phyloP scores from a whole-genome alignment of 306 rosid genomes.

The Prunus mongolica region DNA sequence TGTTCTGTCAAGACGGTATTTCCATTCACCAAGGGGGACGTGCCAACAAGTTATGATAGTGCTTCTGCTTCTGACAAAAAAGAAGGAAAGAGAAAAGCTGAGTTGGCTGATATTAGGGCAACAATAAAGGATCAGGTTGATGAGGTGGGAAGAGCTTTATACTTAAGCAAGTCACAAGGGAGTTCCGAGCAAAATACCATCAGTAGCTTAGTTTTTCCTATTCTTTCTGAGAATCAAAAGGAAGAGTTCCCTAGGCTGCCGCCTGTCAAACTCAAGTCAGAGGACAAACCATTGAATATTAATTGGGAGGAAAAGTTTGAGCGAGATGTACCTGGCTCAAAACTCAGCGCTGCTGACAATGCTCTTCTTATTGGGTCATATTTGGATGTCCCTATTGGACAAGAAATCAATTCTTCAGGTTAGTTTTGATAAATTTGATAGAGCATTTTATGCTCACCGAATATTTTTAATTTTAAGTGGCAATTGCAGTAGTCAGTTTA shows the following conservation, averaged over 20 bases:
- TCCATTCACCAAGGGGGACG: slow-evolving; percentile 64
- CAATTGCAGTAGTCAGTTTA: slow-evolving; percentile 14
- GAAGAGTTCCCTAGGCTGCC: slow-evolving; percentile 92
- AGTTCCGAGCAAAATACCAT: slow-evolving; percentile 55
- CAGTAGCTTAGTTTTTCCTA: slow-evolving; percentile 52
- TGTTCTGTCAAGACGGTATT: slow-evolving; percentile 78
- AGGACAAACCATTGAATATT: slow-evolving; percentile 63
- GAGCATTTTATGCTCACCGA: neutral
- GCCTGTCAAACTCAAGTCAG: slow-evolving; percentile 86
- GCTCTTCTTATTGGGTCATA: slow-evolving; percentile 68
- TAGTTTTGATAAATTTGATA: slow-evolving; percentile 23
- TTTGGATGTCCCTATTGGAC: slow-evolving; percentile 91
- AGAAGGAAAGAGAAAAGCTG: slow-evolving; percentile 62
- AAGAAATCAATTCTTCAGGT: slow-evolving; percentile 83
- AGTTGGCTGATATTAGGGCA: slow-evolving; percentile 51
- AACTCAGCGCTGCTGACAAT: slow-evolving; percentile 49
- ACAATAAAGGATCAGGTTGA: slow-evolving; percentile 78
- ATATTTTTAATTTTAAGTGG: neutral
- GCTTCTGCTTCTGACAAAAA: slow-evolving; percentile 44
- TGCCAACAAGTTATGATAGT: slow-evolving; percentile 46
- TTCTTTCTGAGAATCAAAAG: slow-evolving; percentile 56
- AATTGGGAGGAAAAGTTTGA: slow-evolving; percentile 87
- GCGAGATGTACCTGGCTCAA: slow-evolving; percentile 48
- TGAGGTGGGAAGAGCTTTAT: slow-evolving; percentile 82
- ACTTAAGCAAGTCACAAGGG: slow-evolving; percentile 59